Evolutionary conservation across 495 filamentous ascomycete species (phyloP), one percentile per base, ranked within the genome.

Genomic region (Lophiotrema nucula): DNA sequence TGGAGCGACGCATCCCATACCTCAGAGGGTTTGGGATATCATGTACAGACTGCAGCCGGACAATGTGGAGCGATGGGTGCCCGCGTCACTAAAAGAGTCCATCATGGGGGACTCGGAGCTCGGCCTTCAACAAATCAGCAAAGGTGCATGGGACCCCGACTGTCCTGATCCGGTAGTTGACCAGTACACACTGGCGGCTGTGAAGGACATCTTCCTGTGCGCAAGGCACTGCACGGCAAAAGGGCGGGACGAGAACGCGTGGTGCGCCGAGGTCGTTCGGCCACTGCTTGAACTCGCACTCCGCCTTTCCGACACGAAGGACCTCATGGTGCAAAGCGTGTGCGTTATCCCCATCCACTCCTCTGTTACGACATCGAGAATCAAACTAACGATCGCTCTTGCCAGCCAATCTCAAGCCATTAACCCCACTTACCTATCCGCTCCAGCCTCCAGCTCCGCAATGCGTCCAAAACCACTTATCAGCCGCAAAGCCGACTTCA

Each of bases 171-270:
- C 31, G 8, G n/a, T 8, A 8, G 8, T 35, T 35, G 31, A 35
- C 31, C 31, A 35, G n/a, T 35, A 52, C 48, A 52, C 48, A 52
- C 28, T 52, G 21, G 23, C 22, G 48, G 23, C 19, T 4, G 48
- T 52, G 48, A 39, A 18, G 48, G 23, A 38, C 4, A 41, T 52
- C 6, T 52, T 52, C 48, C 8, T 3, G 28, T n/a, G 12, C n/a
- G 48, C 48, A 18, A 3, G 13, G 2, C 28, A 52, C 11, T 52
- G 48, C 48, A 2, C 38, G 26, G 23, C 13, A 4, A 22, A 19
- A 5, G 28, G 27, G 4, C 48, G 48, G 4, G 50, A 54, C 38
- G 50, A 54, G 37, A 54, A 54, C 28, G 50, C 50, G 38, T 54
- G 50, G 50, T 54, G 37, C 38, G 15, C 3, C 19, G 38, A 54